Conservation (phyloP, 352 stramenopile species). For the Globisporangium alternatum region DNA sequence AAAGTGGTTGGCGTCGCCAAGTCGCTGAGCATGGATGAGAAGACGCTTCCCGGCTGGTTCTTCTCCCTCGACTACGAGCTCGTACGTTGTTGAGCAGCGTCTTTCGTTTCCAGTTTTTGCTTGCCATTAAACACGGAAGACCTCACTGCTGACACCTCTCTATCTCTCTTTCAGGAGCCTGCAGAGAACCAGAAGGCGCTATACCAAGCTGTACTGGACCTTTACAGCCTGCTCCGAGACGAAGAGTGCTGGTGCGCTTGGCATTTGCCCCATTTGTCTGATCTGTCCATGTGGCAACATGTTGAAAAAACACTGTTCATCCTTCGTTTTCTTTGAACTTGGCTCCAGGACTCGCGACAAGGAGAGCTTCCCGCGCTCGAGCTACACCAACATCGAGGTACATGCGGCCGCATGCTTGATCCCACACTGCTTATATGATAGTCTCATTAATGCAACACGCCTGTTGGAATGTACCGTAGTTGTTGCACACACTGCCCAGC, state of each 20-base stretch:
- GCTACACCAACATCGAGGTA: constrained; percentile 71
- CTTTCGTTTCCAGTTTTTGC: neutral
- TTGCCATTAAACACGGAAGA: neutral
- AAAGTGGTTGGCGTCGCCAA: constrained; percentile 49
- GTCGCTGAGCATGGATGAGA: constrained; percentile 44
- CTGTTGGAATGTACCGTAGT: constrained; percentile 2
- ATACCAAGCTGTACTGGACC: constrained; percentile 42
- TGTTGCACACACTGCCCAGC: constrained; percentile 30
- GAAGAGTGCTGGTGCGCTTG: constrained; percentile 59
- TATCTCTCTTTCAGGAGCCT: constrained; percentile 27
- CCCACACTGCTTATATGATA: neutral
- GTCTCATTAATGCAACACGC: too few species aligned
- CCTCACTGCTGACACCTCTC: neutral
- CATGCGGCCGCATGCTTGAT: neutral
- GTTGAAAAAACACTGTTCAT: neutral
- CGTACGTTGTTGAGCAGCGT: constrained; percentile 22
- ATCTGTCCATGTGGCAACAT: neutral
- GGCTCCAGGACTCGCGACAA: constrained; percentile 60
- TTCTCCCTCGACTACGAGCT: constrained; percentile 50
- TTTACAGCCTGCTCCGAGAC: constrained; percentile 68
- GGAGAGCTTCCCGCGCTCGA: constrained; percentile 76
- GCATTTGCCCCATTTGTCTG: neutral
- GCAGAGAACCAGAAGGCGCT: constrained; percentile 44
- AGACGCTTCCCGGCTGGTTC: constrained; percentile 63
- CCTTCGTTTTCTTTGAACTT: neutral